A percentile compares a stretch with the other conserved stretches of the same genome.
phyloP scores from a whole-genome alignment of 2,329 filamentous ascomycete species.

The Lecanosticta acicola region DNA sequence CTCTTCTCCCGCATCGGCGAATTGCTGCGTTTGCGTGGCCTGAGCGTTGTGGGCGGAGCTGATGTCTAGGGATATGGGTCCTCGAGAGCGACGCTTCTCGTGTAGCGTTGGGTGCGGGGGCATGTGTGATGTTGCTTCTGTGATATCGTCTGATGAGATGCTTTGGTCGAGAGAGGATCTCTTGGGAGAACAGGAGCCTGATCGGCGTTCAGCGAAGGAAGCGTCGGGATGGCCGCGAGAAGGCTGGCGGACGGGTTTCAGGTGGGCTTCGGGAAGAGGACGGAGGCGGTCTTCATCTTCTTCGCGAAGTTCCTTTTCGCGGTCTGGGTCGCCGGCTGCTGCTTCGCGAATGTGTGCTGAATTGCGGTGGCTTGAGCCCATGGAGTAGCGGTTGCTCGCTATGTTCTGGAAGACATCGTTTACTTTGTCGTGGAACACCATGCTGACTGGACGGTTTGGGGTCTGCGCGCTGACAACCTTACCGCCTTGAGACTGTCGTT shows the following conservation, averaged over 20 bases:
- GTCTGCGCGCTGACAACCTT: constrained; percentile 47
- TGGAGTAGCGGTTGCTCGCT: constrained; percentile 60
- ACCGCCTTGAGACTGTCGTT: constrained; percentile 47
- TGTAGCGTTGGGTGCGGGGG: constrained; percentile 33
- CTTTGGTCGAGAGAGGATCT: constrained; percentile 34
- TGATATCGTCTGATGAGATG: constrained; percentile 41
- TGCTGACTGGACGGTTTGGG: constrained; percentile 58
- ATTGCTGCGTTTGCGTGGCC: background rate
- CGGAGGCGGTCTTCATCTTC: constrained; percentile 83
- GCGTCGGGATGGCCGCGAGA: constrained; percentile 22
- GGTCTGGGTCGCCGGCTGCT: constrained; percentile 70
- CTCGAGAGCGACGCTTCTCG: constrained; percentile 38
- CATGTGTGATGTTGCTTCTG: constrained; percentile 26
- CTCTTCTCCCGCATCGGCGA: no score
- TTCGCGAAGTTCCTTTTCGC: constrained; percentile 69
- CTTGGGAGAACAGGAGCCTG: constrained; percentile 31
- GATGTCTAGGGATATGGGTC: constrained; percentile 41
- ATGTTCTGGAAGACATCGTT: constrained; percentile 84
- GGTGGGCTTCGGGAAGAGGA: constrained; percentile 61
- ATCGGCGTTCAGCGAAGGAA: constrained; percentile 46
- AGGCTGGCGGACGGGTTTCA: constrained; percentile 26
- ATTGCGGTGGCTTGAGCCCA: constrained; percentile 32
- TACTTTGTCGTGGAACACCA: constrained; percentile 75
- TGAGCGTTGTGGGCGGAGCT: constrained; percentile 34
- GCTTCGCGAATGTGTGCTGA: constrained; percentile 77